These are phyloP conservation scores for Mycena polygramma DNA, from an alignment of 768 basidiomycete genomes.

Conservation along the genomic window DNA sequence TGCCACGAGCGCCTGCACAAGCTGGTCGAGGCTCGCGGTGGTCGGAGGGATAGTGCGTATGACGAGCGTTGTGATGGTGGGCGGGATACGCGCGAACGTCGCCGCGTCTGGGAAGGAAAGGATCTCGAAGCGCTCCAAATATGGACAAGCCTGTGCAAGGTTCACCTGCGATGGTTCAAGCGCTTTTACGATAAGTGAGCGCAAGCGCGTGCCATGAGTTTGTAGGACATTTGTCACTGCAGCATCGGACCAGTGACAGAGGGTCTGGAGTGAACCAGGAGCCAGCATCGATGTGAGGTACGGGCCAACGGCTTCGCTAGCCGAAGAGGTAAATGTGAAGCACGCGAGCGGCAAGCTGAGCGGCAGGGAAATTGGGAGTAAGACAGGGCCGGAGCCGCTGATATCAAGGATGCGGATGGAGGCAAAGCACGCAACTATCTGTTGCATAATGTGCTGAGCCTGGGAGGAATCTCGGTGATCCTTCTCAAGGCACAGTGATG, in stretches of 20 bases:
- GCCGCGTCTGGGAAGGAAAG: conserved; percentile 12
- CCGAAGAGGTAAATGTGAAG: conserved; percentile 20
- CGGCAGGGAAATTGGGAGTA: conserved; percentile 24
- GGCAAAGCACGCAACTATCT: conserved; percentile 24
- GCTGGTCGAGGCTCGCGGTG: background rate
- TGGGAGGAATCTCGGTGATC: conserved; percentile 12
- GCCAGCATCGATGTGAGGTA: conserved; percentile 29
- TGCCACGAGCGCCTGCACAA: conserved; percentile 1
- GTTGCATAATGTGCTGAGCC: conserved; percentile 28
- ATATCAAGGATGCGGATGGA: conserved; percentile 32
- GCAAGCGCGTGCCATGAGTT: conserved; percentile 19
- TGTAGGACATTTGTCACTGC: too few species aligned
- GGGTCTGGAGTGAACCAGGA: conserved; percentile 9
- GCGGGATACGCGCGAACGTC: conserved; percentile 25
- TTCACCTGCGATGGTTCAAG: background rate
- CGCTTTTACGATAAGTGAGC: conserved; percentile 20
- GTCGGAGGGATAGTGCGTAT: background rate
- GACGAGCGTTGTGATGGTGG: conserved; percentile 20
- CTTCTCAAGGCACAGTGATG: conserved; percentile 24
- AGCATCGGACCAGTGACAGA: background rate
- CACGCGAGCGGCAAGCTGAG: conserved; percentile 16
- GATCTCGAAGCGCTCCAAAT: background rate
- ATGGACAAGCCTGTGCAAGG: conserved; percentile 3
- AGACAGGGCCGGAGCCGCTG: background rate
- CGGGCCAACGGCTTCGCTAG: conserved; percentile 21